Evolutionary conservation across 371 early-diverging fungal genomes (phyloP).

Genomic region (Rhizomucor pusillus): DNA sequence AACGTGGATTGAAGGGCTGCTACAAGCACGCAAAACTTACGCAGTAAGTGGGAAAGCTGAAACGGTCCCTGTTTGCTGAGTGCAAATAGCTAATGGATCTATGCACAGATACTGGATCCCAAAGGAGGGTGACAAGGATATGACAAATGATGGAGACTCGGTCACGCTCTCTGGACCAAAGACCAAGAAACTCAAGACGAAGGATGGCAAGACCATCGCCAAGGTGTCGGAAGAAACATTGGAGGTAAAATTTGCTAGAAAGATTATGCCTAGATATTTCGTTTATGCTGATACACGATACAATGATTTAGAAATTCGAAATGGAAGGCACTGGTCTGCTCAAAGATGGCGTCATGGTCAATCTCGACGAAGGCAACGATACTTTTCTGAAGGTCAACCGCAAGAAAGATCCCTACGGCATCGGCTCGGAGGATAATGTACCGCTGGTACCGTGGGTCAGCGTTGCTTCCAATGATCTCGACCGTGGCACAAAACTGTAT

Average conservation of each 20-base stretch:
- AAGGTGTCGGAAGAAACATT: slow-evolving; percentile 23
- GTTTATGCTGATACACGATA: background rate
- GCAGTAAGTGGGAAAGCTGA: slow-evolving; percentile 10
- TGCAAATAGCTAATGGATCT: background rate
- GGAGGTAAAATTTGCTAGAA: slow-evolving; percentile 9
- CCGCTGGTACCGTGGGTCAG: slow-evolving; percentile 26
- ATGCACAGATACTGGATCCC: slow-evolving; percentile 27
- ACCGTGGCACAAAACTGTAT: slow-evolving; percentile 27
- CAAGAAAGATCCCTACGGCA: slow-evolving; percentile 13
- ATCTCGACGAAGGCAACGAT: slow-evolving; percentile 20
- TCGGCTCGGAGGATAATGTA: slow-evolving; percentile 10
- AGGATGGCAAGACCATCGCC: slow-evolving; percentile 20
- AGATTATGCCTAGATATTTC: background rate
- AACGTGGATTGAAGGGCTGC: slow-evolving; percentile 11
- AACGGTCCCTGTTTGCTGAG: background rate
- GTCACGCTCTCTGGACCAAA: slow-evolving; percentile 21
- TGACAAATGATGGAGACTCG: slow-evolving; percentile 20
- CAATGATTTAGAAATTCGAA: slow-evolving; percentile 21
- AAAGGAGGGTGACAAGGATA: slow-evolving; percentile 27
- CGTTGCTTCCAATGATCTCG: slow-evolving; percentile 34
- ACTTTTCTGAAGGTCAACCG: slow-evolving; percentile 18
- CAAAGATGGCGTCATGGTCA: slow-evolving; percentile 24
- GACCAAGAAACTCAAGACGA: slow-evolving; percentile 18
- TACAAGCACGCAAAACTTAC: slow-evolving; percentile 13
- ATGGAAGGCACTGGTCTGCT: slow-evolving; percentile 37